phyloP scores from a whole-genome alignment of 768 basidiomycete genomes.

The Boletales sp. region DNA sequence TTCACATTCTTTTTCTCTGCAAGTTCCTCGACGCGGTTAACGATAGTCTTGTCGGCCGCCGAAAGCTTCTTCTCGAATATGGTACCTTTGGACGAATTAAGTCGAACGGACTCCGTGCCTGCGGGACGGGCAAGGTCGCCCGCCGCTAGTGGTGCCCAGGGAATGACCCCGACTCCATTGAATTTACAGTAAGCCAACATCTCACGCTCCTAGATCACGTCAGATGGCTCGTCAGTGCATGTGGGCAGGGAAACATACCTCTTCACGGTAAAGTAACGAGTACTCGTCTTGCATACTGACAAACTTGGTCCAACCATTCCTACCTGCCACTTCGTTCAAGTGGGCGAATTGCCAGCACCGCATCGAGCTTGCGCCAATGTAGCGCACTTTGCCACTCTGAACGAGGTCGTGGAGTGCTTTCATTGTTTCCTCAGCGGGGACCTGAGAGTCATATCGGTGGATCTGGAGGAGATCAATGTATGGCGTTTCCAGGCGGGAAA shows the following conservation, averaged over 20 bases:
- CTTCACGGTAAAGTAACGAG: slow-evolving; percentile 52
- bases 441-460: slow-evolving; percentile 38
- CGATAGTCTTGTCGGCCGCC: slow-evolving; percentile 34
- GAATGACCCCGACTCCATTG: slow-evolving; percentile 52
- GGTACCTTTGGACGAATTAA: slow-evolving; percentile 13
- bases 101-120: slow-evolving; percentile 22
- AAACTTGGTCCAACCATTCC: slow-evolving; percentile 50
- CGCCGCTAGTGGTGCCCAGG: slow-evolving; percentile 45
- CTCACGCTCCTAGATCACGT: slow-evolving; percentile 37
- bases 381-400: slow-evolving; percentile 46
- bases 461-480: slow-evolving; percentile 44
- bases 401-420: slow-evolving; percentile 50
- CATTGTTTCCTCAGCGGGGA: slow-evolving; percentile 46
- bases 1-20: slow-evolving; percentile 29
- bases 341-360: slow-evolving; percentile 43
- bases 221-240: background rate
- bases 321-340: slow-evolving; percentile 43
- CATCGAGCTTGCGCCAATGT: slow-evolving; percentile 50
- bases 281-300: slow-evolving; percentile 57
- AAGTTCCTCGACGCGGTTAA: slow-evolving; percentile 34
- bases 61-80: slow-evolving; percentile 21
- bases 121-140: slow-evolving; percentile 40
- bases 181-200: slow-evolving; percentile 44
- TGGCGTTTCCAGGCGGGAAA: slow-evolving; percentile 34
- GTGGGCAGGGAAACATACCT: slow-evolving; percentile 27